Percentiles rank a stretch among this genome's conserved stretches.
Evolutionary conservation across 106 monocot genomes (phyloP).

Genomic region (Ottelia alismoides): DNA sequence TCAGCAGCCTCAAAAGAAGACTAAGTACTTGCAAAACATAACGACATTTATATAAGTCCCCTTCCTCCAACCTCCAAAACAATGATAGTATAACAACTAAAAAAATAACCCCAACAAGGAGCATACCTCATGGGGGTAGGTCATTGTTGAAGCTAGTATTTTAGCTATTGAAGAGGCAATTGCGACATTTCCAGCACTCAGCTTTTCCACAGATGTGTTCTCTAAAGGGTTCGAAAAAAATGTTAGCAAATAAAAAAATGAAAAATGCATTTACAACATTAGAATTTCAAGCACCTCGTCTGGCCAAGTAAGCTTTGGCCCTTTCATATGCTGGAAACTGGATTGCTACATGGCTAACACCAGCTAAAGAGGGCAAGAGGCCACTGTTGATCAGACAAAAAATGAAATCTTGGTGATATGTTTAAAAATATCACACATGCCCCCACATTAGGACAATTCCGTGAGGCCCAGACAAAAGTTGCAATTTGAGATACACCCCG

Average conservation of each 20-base stretch:
- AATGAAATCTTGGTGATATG: too few species aligned
- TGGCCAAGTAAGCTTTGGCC: conserved; percentile 67
- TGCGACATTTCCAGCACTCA: conserved; percentile 59
- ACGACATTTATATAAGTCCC: too few species aligned
- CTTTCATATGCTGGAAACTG: conserved; percentile 90
- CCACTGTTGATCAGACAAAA: conserved; percentile 42
- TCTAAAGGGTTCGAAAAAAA: conserved; percentile 16
- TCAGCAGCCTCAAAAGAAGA: too few species aligned
- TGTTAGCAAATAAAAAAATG: background rate
- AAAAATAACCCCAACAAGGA: too few species aligned
- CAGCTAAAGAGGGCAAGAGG: conserved; percentile 82
- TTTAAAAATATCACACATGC: too few species aligned
- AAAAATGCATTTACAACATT: background rate
- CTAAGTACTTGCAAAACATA: too few species aligned
- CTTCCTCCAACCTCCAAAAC: too few species aligned
- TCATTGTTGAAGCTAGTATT: conserved; percentile 70
- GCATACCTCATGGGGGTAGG: conserved; percentile 95
- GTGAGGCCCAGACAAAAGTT: too few species aligned
- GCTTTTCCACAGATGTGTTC: conserved; percentile 80
- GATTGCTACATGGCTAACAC: conserved; percentile 86
- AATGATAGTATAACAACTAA: too few species aligned
- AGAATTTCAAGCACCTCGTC: conserved; percentile 29
- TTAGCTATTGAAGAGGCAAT: conserved; percentile 75
- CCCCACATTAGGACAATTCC: too few species aligned
- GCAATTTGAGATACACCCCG: too few species aligned